Conservation (phyloP, 768 basidiomycete species). For the Sistotremastrum suecicum region DNA sequence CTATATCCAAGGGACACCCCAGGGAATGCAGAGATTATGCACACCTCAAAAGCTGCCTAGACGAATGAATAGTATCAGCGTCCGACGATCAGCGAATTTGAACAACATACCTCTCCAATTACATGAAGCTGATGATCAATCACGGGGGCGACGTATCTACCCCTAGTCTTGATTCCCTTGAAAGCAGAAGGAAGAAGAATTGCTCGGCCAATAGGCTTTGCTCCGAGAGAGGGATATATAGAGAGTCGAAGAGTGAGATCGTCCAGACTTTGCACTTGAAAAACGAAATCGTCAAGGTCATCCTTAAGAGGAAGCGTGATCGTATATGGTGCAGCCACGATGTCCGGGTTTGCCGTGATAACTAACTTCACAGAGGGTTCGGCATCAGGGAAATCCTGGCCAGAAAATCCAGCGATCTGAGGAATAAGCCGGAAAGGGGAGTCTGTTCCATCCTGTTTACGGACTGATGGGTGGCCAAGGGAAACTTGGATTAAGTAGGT, state of each 20-base stretch:
- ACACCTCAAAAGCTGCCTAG: conserved; percentile 80
- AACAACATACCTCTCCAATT: conserved; percentile 68
- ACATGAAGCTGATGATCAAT: conserved; percentile 86
- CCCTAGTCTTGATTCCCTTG: conserved; percentile 29
- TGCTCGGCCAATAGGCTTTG: conserved; percentile 89
- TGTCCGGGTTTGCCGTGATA: conserved; percentile 78
- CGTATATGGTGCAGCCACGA: conserved; percentile 78
- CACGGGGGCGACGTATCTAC: conserved; percentile 41
- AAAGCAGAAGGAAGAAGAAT: conserved; percentile 72
- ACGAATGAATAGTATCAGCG: not conserved
- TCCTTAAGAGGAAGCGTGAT: conserved; percentile 74
- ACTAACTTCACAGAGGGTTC: conserved; percentile 87
- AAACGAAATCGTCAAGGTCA: conserved; percentile 59
- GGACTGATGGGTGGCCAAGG: conserved; percentile 51
- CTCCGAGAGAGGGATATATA: conserved; percentile 93
- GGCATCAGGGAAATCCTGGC: conserved; percentile 51
- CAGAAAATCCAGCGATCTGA: conserved; percentile 56
- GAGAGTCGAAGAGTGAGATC: conserved; percentile 81
- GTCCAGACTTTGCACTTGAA: conserved; percentile 69
- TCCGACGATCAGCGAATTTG: not conserved
- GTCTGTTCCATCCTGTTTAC: conserved; percentile 17
- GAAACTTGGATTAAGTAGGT: conserved; percentile 76
- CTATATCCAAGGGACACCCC: conserved; percentile 90
- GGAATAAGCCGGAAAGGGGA: conserved; percentile 54
- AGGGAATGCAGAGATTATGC: conserved; percentile 76